phyloP scores from a whole-genome alignment of 1,139 yeast genomes.

The Candida freyschussii region DNA sequence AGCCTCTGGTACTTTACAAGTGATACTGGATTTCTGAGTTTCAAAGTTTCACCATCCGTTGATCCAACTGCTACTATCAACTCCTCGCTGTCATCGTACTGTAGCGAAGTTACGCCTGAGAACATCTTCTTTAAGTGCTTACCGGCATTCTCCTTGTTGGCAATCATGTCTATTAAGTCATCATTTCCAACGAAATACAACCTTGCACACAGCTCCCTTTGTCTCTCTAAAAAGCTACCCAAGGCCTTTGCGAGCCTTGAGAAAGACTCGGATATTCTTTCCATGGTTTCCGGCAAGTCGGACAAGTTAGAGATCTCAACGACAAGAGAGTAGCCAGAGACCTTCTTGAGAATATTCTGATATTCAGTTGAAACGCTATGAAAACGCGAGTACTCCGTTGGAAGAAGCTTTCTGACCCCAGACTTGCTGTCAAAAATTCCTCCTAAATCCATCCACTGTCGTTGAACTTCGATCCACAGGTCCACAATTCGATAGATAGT shows the following conservation, averaged over 20 bases:
- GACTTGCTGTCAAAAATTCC: constrained; percentile 65
- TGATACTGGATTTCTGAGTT: constrained; percentile 41
- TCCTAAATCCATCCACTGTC: constrained; percentile 83
- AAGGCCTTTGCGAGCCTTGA: constrained; percentile 60
- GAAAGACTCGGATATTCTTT: constrained; percentile 52
- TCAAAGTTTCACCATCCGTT: constrained; percentile 57
- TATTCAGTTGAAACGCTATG: constrained; percentile 61
- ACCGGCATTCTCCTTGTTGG: constrained; percentile 55
- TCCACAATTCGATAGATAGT: constrained; percentile 51
- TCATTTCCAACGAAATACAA: constrained; percentile 90
- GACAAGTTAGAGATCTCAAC: constrained; percentile 55
- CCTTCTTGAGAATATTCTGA: constrained; percentile 44
- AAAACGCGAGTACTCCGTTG: constrained; percentile 68
- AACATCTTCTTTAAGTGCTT: constrained; percentile 71
- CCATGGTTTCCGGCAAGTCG: constrained; percentile 45
- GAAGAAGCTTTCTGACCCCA: constrained; percentile 60
- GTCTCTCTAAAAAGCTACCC: constrained; percentile 74
- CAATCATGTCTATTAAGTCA: constrained; percentile 78
- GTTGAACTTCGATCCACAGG: constrained; percentile 78
- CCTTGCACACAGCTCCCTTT: constrained; percentile 73
- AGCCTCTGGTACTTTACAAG: constrained; percentile 40
- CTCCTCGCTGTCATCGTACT: constrained; percentile 35
- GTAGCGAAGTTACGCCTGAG: constrained; percentile 51
- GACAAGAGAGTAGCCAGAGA: constrained; percentile 47
- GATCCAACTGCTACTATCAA: constrained; percentile 50